These are phyloP conservation scores for Rhypophila decipiens DNA, from an alignment of 495 filamentous ascomycete genomes.

Conservation along the genomic window DNA sequence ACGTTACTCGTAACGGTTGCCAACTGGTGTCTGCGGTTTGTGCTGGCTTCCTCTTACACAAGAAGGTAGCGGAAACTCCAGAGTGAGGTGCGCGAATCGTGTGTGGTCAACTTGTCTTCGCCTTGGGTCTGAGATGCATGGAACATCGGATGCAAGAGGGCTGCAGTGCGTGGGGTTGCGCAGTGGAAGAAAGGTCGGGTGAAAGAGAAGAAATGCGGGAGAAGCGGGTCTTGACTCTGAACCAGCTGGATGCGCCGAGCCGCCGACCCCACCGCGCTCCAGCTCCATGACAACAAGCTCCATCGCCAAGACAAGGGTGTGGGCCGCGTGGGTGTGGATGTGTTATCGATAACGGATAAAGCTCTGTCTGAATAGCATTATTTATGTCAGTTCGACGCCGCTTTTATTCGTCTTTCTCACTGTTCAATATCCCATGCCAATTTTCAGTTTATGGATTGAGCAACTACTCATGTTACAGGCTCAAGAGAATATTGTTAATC, in stretches of 20 bases:
- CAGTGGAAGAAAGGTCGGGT: slow-evolving; percentile 22
- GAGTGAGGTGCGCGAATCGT: no score
- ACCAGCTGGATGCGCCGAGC: not conserved
- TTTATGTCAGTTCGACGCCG: no score
- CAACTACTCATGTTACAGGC: no score
- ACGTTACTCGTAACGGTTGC: not conserved
- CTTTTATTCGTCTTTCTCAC: no score
- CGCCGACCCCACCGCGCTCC: slow-evolving; percentile 2
- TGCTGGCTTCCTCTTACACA: no score
- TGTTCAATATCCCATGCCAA: no score
- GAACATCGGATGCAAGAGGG: slow-evolving; percentile 29
- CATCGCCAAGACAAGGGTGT: slow-evolving; percentile 14
- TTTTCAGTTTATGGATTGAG: no score
- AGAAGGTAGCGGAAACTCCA: no score
- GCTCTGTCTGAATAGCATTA: not conserved
- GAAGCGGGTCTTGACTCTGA: slow-evolving; percentile 24
- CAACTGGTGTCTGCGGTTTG: no score
- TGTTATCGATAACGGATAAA: not conserved
- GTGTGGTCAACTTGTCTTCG: slow-evolving; percentile 8
- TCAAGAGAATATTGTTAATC: no score
- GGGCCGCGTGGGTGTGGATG: no score
- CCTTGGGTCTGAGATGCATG: slow-evolving; percentile 27
- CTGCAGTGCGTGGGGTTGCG: slow-evolving; percentile 30
- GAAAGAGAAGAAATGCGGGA: slow-evolving; percentile 24
- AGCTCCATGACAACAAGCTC: slow-evolving; percentile 22